phyloP scores from a whole-genome alignment of 2,329 filamentous ascomycete species.

The Ophiostoma fasciatum region DNA sequence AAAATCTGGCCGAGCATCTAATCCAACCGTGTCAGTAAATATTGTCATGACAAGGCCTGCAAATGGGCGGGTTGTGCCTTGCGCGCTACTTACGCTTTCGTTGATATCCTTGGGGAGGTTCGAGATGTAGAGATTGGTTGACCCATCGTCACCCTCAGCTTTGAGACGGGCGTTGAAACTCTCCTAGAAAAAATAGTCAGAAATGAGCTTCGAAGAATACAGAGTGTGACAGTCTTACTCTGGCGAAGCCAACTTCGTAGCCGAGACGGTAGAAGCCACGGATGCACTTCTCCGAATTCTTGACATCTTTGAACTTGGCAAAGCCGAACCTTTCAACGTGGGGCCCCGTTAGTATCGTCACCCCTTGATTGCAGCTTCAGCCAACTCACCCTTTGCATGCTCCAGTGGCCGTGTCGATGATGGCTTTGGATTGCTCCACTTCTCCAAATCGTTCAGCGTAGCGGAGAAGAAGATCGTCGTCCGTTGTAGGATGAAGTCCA shows the following conservation, averaged over 20 bases:
- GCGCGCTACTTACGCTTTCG: slow-evolving; percentile 53
- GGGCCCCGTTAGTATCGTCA: not conserved
- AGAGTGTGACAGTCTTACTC: slow-evolving; percentile 37
- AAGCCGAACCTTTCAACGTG: slow-evolving; percentile 65
- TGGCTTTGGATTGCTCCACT: slow-evolving; percentile 95
- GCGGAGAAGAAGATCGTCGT: slow-evolving; percentile 70
- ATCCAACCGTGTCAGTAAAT: not conserved
- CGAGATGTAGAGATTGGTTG: slow-evolving; percentile 95
- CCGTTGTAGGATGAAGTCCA: slow-evolving; percentile 86
- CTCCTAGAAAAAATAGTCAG: slow-evolving; percentile 43
- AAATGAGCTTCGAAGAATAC: not conserved
- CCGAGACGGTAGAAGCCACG: slow-evolving; percentile 86
- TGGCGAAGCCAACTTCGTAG: slow-evolving; percentile 94
- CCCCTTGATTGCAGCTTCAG: too few relatives aligned
- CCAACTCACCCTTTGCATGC: slow-evolving; percentile 78
- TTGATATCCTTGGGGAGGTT: slow-evolving; percentile 88
- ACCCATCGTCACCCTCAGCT: slow-evolving; percentile 75
- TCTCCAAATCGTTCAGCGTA: slow-evolving; percentile 83
- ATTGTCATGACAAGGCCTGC: not conserved
- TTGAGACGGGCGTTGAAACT: slow-evolving; percentile 98
- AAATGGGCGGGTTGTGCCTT: too few relatives aligned
- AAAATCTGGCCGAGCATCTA: slow-evolving; percentile 68
- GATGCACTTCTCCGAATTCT: slow-evolving; percentile 89
- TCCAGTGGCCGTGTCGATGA: slow-evolving; percentile 86
- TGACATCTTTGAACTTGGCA: slow-evolving; percentile 80